Evolutionary conservation across 2,329 filamentous ascomycete genomes (phyloP).

Genomic region (Hypoxylon sp.): DNA sequence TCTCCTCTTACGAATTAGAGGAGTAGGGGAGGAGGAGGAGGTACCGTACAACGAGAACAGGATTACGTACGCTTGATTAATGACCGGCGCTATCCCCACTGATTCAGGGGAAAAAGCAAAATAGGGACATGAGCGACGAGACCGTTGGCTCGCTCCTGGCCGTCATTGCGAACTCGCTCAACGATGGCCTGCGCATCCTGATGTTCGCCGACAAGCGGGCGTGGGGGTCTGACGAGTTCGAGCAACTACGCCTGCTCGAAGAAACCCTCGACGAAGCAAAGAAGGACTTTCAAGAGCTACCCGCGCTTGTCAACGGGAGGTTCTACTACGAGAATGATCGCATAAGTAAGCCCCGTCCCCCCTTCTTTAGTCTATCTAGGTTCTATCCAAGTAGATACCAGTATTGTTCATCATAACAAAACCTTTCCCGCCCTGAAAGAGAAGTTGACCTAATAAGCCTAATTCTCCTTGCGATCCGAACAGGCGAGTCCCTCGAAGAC

Average conservation of each 20-base stretch:
- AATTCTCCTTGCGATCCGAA: constrained; percentile 27
- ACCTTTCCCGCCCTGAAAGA: constrained; percentile 25
- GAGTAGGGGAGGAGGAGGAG: constrained; percentile 35
- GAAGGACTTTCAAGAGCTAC: constrained; percentile 72
- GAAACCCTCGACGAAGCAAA: constrained; percentile 71
- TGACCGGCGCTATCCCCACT: constrained; percentile 4
- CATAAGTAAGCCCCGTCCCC: constrained; percentile 57
- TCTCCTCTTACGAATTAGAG: constrained; percentile 22
- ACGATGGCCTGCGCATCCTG: constrained; percentile 68
- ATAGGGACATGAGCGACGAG: constrained; percentile 60
- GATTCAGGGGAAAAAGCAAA: constrained; percentile 20
- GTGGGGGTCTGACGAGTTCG: constrained; percentile 72
- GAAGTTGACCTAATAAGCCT: constrained; percentile 48
- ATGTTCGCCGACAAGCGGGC: constrained; percentile 70
- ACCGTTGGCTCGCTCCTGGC: constrained; percentile 72
- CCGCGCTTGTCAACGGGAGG: constrained; percentile 68
- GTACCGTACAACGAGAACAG: constrained; percentile 4
- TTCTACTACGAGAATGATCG: constrained; percentile 72
- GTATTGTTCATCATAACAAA: not conserved
- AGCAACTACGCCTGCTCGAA: constrained; percentile 70
- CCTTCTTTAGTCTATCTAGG: not conserved
- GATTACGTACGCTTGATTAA: constrained; percentile 13
- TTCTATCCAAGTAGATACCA: too few species aligned
- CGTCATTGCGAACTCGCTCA: constrained; percentile 68
- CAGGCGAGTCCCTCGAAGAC: constrained; percentile 68